These are phyloP conservation scores for Chrysoporthe puriensis DNA, from an alignment of 2,329 filamentous ascomycete species.

Conservation along the genomic window DNA sequence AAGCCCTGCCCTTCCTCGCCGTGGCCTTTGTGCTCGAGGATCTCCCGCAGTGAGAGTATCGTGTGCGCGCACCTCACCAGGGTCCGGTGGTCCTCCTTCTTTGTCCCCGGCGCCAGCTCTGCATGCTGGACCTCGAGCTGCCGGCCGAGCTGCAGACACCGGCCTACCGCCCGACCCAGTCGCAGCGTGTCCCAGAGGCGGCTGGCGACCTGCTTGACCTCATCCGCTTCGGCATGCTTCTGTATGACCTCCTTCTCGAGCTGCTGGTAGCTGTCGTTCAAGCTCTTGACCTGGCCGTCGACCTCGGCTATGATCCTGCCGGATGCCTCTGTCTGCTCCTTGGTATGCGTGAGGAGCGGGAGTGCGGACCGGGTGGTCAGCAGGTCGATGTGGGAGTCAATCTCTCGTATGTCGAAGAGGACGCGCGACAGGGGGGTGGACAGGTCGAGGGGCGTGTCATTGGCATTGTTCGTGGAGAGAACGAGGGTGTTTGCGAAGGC, in stretches of 20 bases:
- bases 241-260: conserved; percentile 84
- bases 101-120: conserved; percentile 58
- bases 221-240: conserved; percentile 83
- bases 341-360: conserved; percentile 78
- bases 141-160: conserved; percentile 79
- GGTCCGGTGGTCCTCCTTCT: conserved; percentile 74
- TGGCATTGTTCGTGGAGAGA: conserved; percentile 86
- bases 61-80: conserved; percentile 84
- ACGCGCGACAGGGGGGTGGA: conserved; percentile 92
- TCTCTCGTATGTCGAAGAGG: conserved; percentile 94
- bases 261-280: conserved; percentile 84
- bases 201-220: conserved; percentile 76
- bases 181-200: conserved; percentile 80
- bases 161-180: conserved; percentile 74
- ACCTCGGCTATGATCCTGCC: conserved; percentile 74
- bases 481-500: conserved; percentile 89
- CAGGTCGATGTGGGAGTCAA: conserved; percentile 92
- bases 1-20: conserved; percentile 79
- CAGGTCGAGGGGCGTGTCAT: conserved; percentile 87
- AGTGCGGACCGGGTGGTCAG: conserved; percentile 84
- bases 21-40: conserved; percentile 67
- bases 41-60: conserved; percentile 73
- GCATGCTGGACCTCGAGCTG: conserved; percentile 86
- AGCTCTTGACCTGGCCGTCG: conserved; percentile 75
- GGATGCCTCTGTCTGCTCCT: conserved; percentile 73